These are phyloP conservation scores for Stephanodiscus triporus DNA, from an alignment of 108 stramenopile genomes.

Conservation along the genomic window DNA sequence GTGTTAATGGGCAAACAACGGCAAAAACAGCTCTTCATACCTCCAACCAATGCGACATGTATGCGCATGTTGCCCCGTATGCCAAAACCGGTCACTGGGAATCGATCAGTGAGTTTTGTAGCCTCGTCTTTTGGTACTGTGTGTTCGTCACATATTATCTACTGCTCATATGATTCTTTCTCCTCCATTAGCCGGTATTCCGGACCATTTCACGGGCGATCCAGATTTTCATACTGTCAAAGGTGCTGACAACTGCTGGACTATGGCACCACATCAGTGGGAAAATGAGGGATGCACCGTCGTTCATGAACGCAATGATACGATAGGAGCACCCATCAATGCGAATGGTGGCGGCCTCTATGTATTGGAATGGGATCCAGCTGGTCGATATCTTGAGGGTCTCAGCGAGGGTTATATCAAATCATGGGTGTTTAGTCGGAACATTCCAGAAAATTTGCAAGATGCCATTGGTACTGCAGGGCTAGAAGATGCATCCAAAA, in stretches of 20 bases:
- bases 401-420: slow-evolving; percentile 47
- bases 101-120: slow-evolving; percentile 39
- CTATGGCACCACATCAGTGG: slow-evolving; percentile 93
- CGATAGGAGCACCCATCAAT: slow-evolving; percentile 81
- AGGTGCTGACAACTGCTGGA: slow-evolving; percentile 83
- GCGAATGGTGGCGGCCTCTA: slow-evolving; percentile 78
- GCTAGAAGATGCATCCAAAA: slow-evolving; percentile 29
- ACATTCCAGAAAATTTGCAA: slow-evolving; percentile 73
- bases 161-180: background rate
- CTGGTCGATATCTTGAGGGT: slow-evolving; percentile 48
- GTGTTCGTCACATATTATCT: no score
- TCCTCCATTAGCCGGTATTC: slow-evolving; percentile 68
- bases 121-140: background rate
- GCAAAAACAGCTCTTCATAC: slow-evolving; percentile 63
- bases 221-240: slow-evolving; percentile 56
- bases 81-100: slow-evolving; percentile 83
- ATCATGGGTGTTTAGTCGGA: slow-evolving; percentile 86
- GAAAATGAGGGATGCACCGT: slow-evolving; percentile 93
- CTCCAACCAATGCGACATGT: slow-evolving; percentile 73
- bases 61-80: slow-evolving; percentile 69
- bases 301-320: slow-evolving; percentile 62
- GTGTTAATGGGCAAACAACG: slow-evolving; percentile 49
- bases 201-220: slow-evolving; percentile 66
- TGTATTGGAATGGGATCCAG: slow-evolving; percentile 88
- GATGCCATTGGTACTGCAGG: slow-evolving; percentile 67